Conservation (phyloP, 1,284 basidiomycete genomes). For the Cutaneotrichosporon daszewskae region DNA sequence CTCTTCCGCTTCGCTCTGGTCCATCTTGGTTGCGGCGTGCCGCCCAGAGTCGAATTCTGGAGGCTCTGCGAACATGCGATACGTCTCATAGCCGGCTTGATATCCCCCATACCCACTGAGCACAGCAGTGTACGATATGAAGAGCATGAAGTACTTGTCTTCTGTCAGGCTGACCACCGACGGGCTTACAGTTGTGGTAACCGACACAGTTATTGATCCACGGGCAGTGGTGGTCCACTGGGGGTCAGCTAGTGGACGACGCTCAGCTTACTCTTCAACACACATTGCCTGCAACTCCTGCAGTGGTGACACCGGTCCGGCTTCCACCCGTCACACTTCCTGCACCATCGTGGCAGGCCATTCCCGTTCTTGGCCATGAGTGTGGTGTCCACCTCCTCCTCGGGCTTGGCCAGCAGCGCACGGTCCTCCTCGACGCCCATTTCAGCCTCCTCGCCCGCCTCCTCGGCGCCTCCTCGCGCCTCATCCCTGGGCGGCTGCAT, state of each 20-base stretch:
- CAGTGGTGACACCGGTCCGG: slow-evolving; percentile 82
- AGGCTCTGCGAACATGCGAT: slow-evolving; percentile 60
- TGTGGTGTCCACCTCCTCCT: slow-evolving; percentile 7
- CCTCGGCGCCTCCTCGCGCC: not conserved
- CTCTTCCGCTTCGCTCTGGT: slow-evolving; percentile 3
- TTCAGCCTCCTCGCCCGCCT: not conserved
- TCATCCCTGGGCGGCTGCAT: not conserved
- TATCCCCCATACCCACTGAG: slow-evolving; percentile 60
- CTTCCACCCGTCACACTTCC: slow-evolving; percentile 52
- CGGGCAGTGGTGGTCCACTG: slow-evolving; percentile 74
- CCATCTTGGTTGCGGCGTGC: slow-evolving; percentile 1
- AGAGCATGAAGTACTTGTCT: slow-evolving; percentile 76
- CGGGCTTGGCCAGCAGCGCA: slow-evolving; percentile 7
- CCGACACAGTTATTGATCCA: slow-evolving; percentile 83
- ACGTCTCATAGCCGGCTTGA: slow-evolving; percentile 57
- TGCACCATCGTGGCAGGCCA: slow-evolving; percentile 40
- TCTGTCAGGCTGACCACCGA: slow-evolving; percentile 1
- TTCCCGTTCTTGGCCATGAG: slow-evolving; percentile 35
- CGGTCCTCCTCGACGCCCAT: slow-evolving; percentile 6
- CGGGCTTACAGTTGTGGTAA: slow-evolving; percentile 59
- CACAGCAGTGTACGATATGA: slow-evolving; percentile 62
- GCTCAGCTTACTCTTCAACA: slow-evolving; percentile 70
- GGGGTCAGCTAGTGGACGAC: slow-evolving; percentile 4
- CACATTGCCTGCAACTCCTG: slow-evolving; percentile 66
- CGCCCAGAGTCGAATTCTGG: slow-evolving; percentile 1